Percentiles rank a stretch among this genome's conserved stretches.
These are phyloP conservation scores for Xerocomus brunneocitrinus DNA, from an alignment of 768 basidiomycete genomes.

Conservation along the genomic window DNA sequence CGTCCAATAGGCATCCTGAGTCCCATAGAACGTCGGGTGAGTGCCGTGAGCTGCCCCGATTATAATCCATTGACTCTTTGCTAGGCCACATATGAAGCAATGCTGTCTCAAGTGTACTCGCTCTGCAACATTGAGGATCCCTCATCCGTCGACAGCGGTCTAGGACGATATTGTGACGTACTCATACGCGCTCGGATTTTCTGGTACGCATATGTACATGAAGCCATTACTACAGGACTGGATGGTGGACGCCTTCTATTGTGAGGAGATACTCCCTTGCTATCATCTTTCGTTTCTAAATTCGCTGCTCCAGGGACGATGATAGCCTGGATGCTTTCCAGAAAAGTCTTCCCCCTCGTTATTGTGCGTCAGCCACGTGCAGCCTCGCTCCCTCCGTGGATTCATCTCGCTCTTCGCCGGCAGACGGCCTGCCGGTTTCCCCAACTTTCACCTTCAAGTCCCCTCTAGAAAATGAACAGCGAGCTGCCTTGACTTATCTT, in stretches of 20 bases:
- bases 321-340: constrained; percentile 78
- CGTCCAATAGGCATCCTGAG: constrained; percentile 23
- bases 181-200: constrained; percentile 73
- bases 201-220: constrained; percentile 86
- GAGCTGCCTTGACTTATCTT: constrained; percentile 42
- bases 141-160: constrained; percentile 45
- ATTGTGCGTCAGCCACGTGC: constrained; percentile 24
- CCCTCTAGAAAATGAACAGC: constrained; percentile 27
- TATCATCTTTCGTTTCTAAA: constrained; percentile 1
- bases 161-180: constrained; percentile 53
- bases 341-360: constrained; percentile 47
- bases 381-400: constrained; percentile 31
- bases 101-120: constrained; percentile 75
- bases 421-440: constrained; percentile 18
- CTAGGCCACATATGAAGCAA: constrained; percentile 72
- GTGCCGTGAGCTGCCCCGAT: neutral
- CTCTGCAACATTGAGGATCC: constrained; percentile 55
- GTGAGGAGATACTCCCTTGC: constrained; percentile 40
- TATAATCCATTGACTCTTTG: constrained; percentile 7
- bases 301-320: constrained; percentile 44
- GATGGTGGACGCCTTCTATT: constrained; percentile 80
- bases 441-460: constrained; percentile 24
- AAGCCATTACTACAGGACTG: constrained; percentile 77
- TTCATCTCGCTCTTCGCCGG: constrained; percentile 34
- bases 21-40: constrained; percentile 23